Evolutionary conservation across 2,329 filamentous ascomycete species (phyloP), one percentile per base, ranked within the genome.

Genomic region (Ascochyta lentis): DNA sequence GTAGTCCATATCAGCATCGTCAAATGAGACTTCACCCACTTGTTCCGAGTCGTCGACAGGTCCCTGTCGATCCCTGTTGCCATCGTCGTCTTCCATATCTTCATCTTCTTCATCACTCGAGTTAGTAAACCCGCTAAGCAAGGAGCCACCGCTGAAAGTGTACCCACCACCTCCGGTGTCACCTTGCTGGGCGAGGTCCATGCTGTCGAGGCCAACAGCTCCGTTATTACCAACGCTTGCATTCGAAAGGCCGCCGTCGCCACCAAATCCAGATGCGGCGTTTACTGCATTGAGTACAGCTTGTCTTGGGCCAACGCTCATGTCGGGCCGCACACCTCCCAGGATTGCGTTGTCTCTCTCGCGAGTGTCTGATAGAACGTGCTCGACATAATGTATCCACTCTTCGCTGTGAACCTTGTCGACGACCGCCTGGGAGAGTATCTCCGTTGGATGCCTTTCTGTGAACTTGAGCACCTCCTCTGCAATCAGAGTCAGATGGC

Each of bases 381-480:
- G 90, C 72, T 98, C 94, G 35, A 98, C 93, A 69, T 98, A 99
- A 66, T 91, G 89, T 67, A 95, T 90, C 95, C 95, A 99, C 56
- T 92, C 89, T 49, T 89, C 87, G 69, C 91, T 89, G 81, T 95
- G 91, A 44, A 98, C 92, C 66, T 89, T 91, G 66, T 96, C 91
- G 63, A 96, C 82, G 3, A 99, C 92, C 12, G 84, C 83, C 58
- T 91, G 89, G 0, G 92, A 95, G 9, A 98, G 82, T 19, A 94
- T 80, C 77, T 98, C 93, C 0, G 92, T 90, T 3, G 94, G 90
- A 74, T 97, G 91, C 50, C 95, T 87, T 76, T 97, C 95, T 33
- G 92, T 96, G 72, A 99, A 98, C 77, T 98, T 99, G 72, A 98
- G 92, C 16, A 99, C 95, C 76, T 99, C 95, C 76, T 99, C 95